Evolutionary conservation across 2,329 filamentous ascomycete genomes (phyloP), one percentile per base, ranked within the genome.

Genomic region (Aaosphaeria arxii): DNA sequence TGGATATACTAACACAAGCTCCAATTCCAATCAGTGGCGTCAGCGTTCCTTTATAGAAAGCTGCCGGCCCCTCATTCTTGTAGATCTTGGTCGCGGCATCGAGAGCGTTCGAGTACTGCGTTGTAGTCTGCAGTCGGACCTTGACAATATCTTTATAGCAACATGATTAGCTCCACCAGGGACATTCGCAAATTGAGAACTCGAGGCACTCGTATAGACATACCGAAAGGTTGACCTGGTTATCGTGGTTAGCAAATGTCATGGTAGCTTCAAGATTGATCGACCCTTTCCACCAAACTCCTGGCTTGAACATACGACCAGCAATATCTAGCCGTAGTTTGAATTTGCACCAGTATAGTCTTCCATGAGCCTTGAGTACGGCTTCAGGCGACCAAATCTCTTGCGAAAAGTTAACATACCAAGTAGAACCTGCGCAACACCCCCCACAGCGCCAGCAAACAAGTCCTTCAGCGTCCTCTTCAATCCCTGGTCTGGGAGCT

Each of bases 11-110:
- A 68, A 94, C 91, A 71, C 94, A 99, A 59, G 94, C 94, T 59
- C 94, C 94, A 66, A 99, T 97, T 58, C 94, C 94, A 48, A 99
- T 83, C 47, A 99, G 80, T 0, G 94, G 94, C 5, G 94, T 97
- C 48, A 99, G 79, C 0, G 94, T 97, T 63, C 94, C 94, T 58
- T 99, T 99, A 83, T 99, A 99, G 78, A 99, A 99, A 48, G 94
- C 94, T 9, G 88, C 75, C 2, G 91, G 80, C 1, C 94, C 94
- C 72, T 99, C 94, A 64, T 89, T 86, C 63, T 83, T 85, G 74
- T 89, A 89, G 75, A 99, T 97, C 54, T 87, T 83, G 44, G 81
- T 80, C 6, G 91, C 94, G 57, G 89, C 89, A 62, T 89, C 80
- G 42, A 95, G 73, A 45, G 94, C 94, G 56, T 83, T 86, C 45